Base-by-base conservation (phyloP, 2,329 filamentous ascomycete genomes). In the Fusarium sp. region DNA sequence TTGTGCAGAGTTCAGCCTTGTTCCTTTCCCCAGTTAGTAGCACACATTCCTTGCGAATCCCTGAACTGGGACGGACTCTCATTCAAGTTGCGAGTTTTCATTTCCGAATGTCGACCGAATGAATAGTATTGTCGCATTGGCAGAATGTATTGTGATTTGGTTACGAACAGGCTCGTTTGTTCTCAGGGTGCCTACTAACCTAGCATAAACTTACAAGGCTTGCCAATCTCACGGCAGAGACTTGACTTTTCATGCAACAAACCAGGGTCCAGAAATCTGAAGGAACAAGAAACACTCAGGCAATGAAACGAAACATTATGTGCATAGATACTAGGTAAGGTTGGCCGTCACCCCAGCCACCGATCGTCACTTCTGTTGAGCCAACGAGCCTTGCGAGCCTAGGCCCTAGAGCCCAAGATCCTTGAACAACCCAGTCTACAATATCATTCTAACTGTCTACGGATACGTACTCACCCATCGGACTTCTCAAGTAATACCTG, bases 221-320 rank as follows among this genome's bases (percentile, higher is more conserved):
- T 52, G 46, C n/a, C 41, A 61, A 22, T 47, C 46, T 51, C 34
- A 25, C 51, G 40, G 65, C 25, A 58, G 43, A 30, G 41, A 55
- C 47, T 55, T 54, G 44, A 34, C 43, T 45, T 57, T 57, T 60
- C n/a, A 54, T 49, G 44, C 48, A 44, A 53, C 48, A 56, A 62
- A 46, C 60, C 49, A 47, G 63, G 59, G 60, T 56, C 53, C 29
- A 22, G 51, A 25, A 38, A 58, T 27, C 54, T 47, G 55, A 61
- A 56, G 60, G 66, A 66, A 64, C 65, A 69, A 62, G 68, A 74
- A 75, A 73, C 70, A 63, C 69, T 60, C 58, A 71, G 75, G 70
- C 68, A 70, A 64, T 64, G 69, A 75, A 75, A 75, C 74, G 72
- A 75, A 75, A 75, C 73, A 72, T 62, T 72, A 49, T 51, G 48